A percentile compares a stretch with the other conserved stretches of the same genome.
phyloP scores from a whole-genome alignment of 176 grass and related monocot species.

The Poa annua region DNA sequence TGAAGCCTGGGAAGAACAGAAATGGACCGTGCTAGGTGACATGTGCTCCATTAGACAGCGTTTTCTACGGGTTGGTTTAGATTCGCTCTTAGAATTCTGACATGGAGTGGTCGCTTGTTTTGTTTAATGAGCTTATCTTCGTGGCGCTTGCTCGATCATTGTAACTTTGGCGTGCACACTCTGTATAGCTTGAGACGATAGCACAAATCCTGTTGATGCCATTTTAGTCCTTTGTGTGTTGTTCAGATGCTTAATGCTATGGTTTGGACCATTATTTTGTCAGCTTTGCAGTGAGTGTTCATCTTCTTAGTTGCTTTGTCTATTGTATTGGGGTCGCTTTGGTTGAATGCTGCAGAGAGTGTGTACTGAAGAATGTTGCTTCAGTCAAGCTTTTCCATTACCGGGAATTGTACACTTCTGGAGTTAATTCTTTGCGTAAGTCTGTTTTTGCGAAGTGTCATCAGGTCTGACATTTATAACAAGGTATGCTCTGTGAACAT shows the following conservation, averaged over 20 bases:
- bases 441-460: too few species aligned
- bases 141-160: not conserved
- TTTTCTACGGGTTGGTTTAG: not conserved
- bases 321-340: too few species aligned
- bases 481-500: too few species aligned
- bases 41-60: not conserved
- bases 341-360: too few species aligned
- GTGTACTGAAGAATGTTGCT: too few species aligned
- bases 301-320: not conserved
- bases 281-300: not conserved
- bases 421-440: too few species aligned
- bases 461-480: too few species aligned
- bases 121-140: constrained; percentile 18
- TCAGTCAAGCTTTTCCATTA: too few species aligned
- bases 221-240: constrained; percentile 18
- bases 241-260: constrained; percentile 14
- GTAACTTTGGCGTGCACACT: not conserved
- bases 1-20: not conserved
- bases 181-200: constrained; percentile 33
- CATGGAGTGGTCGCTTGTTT: constrained; percentile 4
- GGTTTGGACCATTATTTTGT: not conserved
- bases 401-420: too few species aligned
- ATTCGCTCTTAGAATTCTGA: not conserved
- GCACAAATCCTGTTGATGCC: not conserved
- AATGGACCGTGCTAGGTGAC: constrained; percentile 20